Evolutionary conservation across 108 stramenopile species (phyloP).

Genomic region (Pseudonitzschia multistriata): DNA sequence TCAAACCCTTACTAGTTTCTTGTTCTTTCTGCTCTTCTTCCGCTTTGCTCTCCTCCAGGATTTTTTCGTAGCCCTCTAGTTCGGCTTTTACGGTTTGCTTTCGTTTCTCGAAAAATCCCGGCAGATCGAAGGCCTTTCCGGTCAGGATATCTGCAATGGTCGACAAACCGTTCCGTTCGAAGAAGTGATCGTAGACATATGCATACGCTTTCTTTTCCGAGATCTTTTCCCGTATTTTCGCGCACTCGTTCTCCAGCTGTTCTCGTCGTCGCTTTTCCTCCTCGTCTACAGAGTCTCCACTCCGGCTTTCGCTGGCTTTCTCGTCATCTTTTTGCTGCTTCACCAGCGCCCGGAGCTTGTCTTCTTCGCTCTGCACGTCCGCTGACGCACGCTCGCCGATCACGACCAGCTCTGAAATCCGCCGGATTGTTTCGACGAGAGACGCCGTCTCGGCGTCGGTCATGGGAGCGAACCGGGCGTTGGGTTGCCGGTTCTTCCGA

Average conservation of each 20-base stretch:
- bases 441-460: conserved; percentile 37
- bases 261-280: conserved; percentile 16
- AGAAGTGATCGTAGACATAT: conserved; percentile 75
- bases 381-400: conserved; percentile 55
- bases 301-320: background rate
- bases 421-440: conserved; percentile 64
- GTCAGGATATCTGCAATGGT: conserved; percentile 62
- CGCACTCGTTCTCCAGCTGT: conserved; percentile 16
- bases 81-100: conserved; percentile 11
- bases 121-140: conserved; percentile 51
- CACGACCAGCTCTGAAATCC: conserved; percentile 76
- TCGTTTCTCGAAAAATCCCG: conserved; percentile 14
- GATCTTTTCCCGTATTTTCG: conserved; percentile 13
- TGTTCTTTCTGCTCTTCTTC: conserved; percentile 8
- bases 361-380: conserved; percentile 13
- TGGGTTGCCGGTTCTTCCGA: background rate
- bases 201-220: conserved; percentile 40
- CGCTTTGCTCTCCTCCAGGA: background rate
- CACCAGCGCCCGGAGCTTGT: conserved; percentile 10
- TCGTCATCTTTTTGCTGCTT: background rate
- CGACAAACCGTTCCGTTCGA: conserved; percentile 69
- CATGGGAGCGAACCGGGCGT: conserved; percentile 41
- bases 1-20: background rate
- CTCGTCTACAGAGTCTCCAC: conserved; percentile 10
- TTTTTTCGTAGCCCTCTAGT: conserved; percentile 11